A percentile compares a stretch with the other conserved stretches of the same genome.
Conservation (phyloP, 768 basidiomycete species). For the Amanita rubescens region DNA sequence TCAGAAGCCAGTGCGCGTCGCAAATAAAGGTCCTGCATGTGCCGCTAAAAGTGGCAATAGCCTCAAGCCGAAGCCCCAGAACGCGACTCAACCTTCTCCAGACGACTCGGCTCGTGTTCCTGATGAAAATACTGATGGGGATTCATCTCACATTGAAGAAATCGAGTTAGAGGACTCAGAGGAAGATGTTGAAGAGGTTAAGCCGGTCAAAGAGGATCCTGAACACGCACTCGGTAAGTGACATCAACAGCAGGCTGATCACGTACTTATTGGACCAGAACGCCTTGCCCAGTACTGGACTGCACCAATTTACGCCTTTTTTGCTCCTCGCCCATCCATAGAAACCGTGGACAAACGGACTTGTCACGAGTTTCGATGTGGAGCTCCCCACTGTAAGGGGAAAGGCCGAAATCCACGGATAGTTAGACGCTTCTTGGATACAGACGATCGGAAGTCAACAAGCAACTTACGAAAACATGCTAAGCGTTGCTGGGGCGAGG, state of each 20-base stretch:
- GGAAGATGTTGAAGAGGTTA: neutral
- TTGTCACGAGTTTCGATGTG: neutral
- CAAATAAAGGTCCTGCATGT: neutral
- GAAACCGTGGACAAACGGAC: neutral
- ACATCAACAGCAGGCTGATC: neutral
- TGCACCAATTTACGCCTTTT: constrained; percentile 9
- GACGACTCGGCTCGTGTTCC: neutral
- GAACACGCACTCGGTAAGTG: constrained; percentile 1
- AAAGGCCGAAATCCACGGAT: neutral
- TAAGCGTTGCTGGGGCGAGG: constrained; percentile 20
- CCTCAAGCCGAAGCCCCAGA: neutral
- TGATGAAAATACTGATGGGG: neutral
- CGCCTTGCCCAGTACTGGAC: constrained; percentile 8
- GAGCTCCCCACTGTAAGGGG: neutral
- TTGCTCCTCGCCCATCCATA: constrained; percentile 1
- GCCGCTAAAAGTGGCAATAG: neutral
- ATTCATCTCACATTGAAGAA: neutral
- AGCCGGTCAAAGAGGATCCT: neutral
- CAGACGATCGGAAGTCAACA: constrained; percentile 8
- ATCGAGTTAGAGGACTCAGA: neutral
- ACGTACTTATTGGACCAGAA: neutral
- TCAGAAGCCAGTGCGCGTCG: neutral
- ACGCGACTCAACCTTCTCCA: neutral
- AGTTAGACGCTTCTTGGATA: constrained; percentile 7
- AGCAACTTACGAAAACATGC: constrained; percentile 21